These are phyloP conservation scores for Cercophora sp. DNA, from an alignment of 495 filamentous ascomycete genomes.

Conservation along the genomic window DNA sequence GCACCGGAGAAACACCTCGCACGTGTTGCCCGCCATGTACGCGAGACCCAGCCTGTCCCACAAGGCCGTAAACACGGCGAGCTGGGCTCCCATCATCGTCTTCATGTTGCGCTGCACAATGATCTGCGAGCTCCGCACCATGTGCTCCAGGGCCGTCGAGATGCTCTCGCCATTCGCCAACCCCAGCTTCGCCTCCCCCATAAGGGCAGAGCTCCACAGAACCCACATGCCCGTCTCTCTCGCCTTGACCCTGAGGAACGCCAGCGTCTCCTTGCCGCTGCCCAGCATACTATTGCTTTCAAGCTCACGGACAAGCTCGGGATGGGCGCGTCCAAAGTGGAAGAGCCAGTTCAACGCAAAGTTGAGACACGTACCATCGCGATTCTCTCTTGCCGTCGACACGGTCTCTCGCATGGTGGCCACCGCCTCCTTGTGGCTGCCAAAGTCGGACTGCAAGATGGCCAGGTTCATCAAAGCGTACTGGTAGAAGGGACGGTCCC, in stretches of 20 bases:
- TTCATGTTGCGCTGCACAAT: slow-evolving; percentile 71
- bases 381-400: slow-evolving; percentile 83
- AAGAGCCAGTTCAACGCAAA: slow-evolving; percentile 98
- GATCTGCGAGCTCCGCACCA: slow-evolving; percentile 77
- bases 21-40: slow-evolving; percentile 62
- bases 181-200: slow-evolving; percentile 80
- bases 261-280: slow-evolving; percentile 74
- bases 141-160: slow-evolving; percentile 68
- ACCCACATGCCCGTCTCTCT: slow-evolving; percentile 87
- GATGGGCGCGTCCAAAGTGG: slow-evolving; percentile 84
- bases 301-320: slow-evolving; percentile 65
- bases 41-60: slow-evolving; percentile 73
- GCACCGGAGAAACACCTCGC: slow-evolving; percentile 73
- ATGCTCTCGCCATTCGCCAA: slow-evolving; percentile 76
- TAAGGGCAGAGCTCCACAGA: slow-evolving; percentile 75
- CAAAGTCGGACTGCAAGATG: slow-evolving; percentile 92
- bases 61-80: slow-evolving; percentile 64
- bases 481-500: slow-evolving; percentile 82
- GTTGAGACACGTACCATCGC: slow-evolving; percentile 88
- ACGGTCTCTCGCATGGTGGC: slow-evolving; percentile 91
- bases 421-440: slow-evolving; percentile 85
- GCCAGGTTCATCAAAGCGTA: slow-evolving; percentile 94
- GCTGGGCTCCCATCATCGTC: slow-evolving; percentile 67
- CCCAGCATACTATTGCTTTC: slow-evolving; percentile 70
- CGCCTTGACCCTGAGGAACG: slow-evolving; percentile 82